These are phyloP conservation scores for Fusarium pseudoanthophilum DNA, from an alignment of 2,329 filamentous ascomycete genomes.

Conservation along the genomic window DNA sequence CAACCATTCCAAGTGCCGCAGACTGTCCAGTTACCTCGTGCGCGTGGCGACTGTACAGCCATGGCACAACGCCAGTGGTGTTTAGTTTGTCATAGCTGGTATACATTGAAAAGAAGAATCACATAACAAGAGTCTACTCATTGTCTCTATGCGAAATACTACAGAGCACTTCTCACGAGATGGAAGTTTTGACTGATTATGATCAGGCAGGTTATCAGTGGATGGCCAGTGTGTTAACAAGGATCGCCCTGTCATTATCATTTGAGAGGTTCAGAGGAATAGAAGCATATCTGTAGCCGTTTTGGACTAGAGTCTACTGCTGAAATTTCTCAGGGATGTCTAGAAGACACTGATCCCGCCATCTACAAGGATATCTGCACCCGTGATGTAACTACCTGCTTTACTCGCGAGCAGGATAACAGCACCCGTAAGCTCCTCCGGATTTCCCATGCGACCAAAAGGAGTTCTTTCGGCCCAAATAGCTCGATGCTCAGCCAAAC, in stretches of 20 bases:
- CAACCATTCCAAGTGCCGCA: neutral
- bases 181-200: neutral
- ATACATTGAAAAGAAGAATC: neutral
- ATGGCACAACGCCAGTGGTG: neutral
- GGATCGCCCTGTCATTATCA: too few species aligned
- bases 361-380: conserved; percentile 13
- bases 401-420: conserved; percentile 16
- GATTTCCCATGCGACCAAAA: conserved; percentile 12
- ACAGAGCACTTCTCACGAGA: too few species aligned
- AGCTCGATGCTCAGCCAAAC: conserved; percentile 13
- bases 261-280: rapidly evolving
- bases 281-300: rapidly evolving
- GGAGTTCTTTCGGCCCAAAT: conserved; percentile 12
- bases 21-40: neutral
- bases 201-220: neutral
- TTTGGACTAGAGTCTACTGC: neutral
- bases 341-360: conserved; percentile 21
- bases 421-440: conserved; percentile 14
- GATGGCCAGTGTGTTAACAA: neutral
- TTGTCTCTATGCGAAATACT: rapidly evolving
- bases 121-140: rapidly evolving
- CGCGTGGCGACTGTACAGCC: neutral
- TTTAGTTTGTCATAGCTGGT: neutral
- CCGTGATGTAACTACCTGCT: conserved; percentile 20
- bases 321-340: neutral